Percentiles rank a stretch among this genome's conserved stretches.
These are phyloP conservation scores for Boletellus deceptivus DNA, from an alignment of 1,284 basidiomycete genomes.

Conservation along the genomic window DNA sequence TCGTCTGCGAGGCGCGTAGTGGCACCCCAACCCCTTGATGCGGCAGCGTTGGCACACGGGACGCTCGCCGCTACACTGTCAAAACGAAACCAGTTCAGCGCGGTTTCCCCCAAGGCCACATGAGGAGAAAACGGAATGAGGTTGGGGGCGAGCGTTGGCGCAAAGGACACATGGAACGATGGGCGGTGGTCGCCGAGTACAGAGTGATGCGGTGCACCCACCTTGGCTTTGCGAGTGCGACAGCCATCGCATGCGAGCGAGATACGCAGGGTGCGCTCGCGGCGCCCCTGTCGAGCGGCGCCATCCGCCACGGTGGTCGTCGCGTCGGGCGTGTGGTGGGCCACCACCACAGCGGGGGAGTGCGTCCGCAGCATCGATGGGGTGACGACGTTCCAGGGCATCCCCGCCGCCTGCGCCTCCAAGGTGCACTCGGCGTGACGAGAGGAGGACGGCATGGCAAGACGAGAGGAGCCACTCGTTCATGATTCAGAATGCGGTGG, in stretches of 20 bases:
- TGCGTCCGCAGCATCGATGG: background rate
- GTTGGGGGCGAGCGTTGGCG: too few species aligned
- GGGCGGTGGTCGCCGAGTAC: too few species aligned
- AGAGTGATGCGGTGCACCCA: conserved; percentile 25
- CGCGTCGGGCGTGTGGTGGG: conserved; percentile 54
- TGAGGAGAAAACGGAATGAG: too few species aligned
- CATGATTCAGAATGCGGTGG: too few species aligned
- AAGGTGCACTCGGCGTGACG: too few species aligned
- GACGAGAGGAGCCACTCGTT: too few species aligned
- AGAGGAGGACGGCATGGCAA: too few species aligned
- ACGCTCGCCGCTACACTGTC: background rate
- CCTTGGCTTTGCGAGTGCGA: conserved; percentile 61
- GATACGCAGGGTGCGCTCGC: conserved; percentile 52
- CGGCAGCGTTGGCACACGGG: background rate
- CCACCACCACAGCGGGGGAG: background rate
- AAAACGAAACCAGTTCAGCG: too few species aligned
- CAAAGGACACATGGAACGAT: too few species aligned
- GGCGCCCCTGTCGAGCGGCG: conserved; percentile 32
- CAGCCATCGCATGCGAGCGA: conserved; percentile 66
- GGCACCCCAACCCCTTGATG: background rate
- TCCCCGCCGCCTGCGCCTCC: too few species aligned
- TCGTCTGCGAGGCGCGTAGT: background rate
- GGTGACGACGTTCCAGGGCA: too few species aligned
- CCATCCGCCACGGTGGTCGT: conserved; percentile 44
- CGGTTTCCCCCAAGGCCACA: too few species aligned